Evolutionary conservation across 1,284 basidiomycete genomes (phyloP), one percentile per base, ranked within the genome.

Genomic region (Puccinia coronata): DNA sequence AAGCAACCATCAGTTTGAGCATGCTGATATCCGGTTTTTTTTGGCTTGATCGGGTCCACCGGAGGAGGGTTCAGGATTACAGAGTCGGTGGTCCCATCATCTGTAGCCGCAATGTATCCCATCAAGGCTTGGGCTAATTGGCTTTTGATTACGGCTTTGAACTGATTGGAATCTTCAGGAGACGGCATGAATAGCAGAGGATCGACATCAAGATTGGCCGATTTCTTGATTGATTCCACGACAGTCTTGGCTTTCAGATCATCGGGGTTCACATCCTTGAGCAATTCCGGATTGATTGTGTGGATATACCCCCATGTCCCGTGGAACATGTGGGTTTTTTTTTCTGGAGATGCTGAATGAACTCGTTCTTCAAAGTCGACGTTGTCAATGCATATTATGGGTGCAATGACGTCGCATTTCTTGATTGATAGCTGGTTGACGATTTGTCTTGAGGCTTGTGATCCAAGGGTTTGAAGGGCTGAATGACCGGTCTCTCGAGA

Each of bases 351-450:
- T 20, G 49, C 51, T 2, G 43, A 12, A 51, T 70, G 67, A 1
- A 70, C 43, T 5, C 11, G 18, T 49, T 70, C 25, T 23, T 70
- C 8, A 23, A 70, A 70, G 16, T 70, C 43, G n/a, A 70, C 1
- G 18, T 70, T 70, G 25, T 70, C 47, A 34, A 70, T 49, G 28
- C 67, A 70, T 8, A 70, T 31, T 9, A 70, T n/a, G 67, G 67
- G 9, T 2, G 6, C n/a, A 70, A 43, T 23, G 6, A 6, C 2
- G 31, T 16, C 9, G 61, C 43, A 47, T 47, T 16, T 39, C 3
- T n/a, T 65, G 36, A 14, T 20, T n/a, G 20, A 39, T 65, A 34
- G 36, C 41, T 34, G 2, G 36, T 51, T n/a, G 14, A 1, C 34
- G 18, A 31, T 70, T 51, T 28, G 49, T 51, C 47, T 49, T 36